These are phyloP conservation scores for Pilobolus umbonatus DNA, from an alignment of 192 early-diverging fungal species.

Conservation along the genomic window DNA sequence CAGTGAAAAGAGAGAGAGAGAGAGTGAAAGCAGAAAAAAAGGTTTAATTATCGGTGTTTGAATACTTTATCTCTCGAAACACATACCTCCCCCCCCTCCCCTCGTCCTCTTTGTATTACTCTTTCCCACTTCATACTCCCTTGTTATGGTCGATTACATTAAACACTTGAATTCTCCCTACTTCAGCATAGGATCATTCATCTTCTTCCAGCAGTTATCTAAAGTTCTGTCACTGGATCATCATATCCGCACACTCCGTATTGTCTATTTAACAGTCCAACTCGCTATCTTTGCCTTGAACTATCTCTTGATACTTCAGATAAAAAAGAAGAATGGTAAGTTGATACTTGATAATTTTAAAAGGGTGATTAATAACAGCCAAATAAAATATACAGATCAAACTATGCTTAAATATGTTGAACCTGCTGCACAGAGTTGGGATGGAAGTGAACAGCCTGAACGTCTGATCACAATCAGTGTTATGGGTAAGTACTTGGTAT, in stretches of 20 bases:
- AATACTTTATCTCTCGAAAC: too few relatives aligned
- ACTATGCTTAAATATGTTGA: constrained; percentile 79
- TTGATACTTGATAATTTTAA: not conserved
- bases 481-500: constrained; percentile 19
- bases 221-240: constrained; percentile 64
- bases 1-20: too few relatives aligned
- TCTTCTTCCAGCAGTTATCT: constrained; percentile 61
- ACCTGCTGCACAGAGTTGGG: constrained; percentile 52
- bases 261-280: constrained; percentile 56
- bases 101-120: not conserved
- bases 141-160: constrained; percentile 8
- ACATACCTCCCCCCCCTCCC: too few relatives aligned
- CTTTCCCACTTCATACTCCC: not conserved
- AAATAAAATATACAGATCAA: constrained; percentile 49
- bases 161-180: constrained; percentile 20
- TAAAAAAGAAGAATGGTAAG: constrained; percentile 69
- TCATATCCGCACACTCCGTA: constrained; percentile 50
- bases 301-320: constrained; percentile 36
- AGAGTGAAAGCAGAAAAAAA: too few relatives aligned
- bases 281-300: constrained; percentile 41
- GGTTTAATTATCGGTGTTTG: too few relatives aligned
- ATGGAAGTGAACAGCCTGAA: constrained; percentile 32
- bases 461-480: constrained; percentile 31
- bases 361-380: not conserved
- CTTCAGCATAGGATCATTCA: constrained; percentile 42